Evolutionary conservation across 495 filamentous ascomycete species (phyloP).

Genomic region (Daldinia bambusicola): DNA sequence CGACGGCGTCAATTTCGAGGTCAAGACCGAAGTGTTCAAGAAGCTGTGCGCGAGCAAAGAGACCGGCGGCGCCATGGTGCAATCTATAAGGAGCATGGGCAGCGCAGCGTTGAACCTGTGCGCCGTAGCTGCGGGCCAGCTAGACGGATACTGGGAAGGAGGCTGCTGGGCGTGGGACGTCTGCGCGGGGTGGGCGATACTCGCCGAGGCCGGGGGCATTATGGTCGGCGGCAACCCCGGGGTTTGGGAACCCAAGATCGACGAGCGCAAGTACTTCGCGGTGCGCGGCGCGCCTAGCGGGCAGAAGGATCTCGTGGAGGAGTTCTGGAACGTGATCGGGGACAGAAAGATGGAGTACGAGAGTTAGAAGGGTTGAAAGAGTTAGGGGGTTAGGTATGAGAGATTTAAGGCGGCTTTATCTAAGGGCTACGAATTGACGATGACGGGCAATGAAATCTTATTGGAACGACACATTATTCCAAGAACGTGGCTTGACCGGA

Average conservation of each 20-base stretch:
- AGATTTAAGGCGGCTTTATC: slow-evolving; percentile 8
- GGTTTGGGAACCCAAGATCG: slow-evolving; percentile 77
- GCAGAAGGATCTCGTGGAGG: slow-evolving; percentile 79
- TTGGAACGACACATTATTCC: slow-evolving; percentile 12
- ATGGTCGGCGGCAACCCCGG: slow-evolving; percentile 83
- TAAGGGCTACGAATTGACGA: slow-evolving; percentile 29
- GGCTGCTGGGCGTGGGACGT: slow-evolving; percentile 98
- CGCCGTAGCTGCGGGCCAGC: slow-evolving; percentile 77
- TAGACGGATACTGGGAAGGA: slow-evolving; percentile 93
- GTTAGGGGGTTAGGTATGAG: not conserved
- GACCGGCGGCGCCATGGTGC: slow-evolving; percentile 83
- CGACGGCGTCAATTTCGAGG: slow-evolving; percentile 76
- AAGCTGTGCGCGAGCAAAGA: slow-evolving; percentile 71
- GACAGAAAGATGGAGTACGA: slow-evolving; percentile 65
- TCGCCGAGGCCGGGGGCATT: slow-evolving; percentile 84
- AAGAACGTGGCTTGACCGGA: slow-evolving; percentile 14
- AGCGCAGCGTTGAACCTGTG: slow-evolving; percentile 87
- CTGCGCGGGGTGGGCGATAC: slow-evolving; percentile 88
- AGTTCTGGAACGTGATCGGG: slow-evolving; percentile 76
- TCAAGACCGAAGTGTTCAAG: slow-evolving; percentile 76
- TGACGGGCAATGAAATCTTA: not conserved
- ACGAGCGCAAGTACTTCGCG: slow-evolving; percentile 81
- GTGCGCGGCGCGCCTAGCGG: slow-evolving; percentile 73
- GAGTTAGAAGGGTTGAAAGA: slow-evolving; percentile 22
- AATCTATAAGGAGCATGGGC: slow-evolving; percentile 77